phyloP scores from a whole-genome alignment of 345 rosid genomes.

The Eucalyptus urophylla region DNA sequence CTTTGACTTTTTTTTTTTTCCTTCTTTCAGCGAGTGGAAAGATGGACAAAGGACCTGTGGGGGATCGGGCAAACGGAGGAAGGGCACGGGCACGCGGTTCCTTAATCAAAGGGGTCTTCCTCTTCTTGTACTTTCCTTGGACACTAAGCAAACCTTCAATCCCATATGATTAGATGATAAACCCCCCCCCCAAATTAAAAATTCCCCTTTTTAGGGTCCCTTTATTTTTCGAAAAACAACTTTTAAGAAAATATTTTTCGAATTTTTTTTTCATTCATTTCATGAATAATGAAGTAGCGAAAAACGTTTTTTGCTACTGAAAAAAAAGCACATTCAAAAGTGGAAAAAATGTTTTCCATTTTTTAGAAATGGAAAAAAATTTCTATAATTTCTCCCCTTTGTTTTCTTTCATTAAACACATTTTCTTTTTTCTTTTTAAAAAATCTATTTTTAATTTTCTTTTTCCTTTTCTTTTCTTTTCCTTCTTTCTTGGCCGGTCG shows the following conservation, averaged over 20 bases:
- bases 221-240: accelerated
- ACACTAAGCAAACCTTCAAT: background rate
- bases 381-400: too few relatives aligned
- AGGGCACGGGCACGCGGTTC: background rate
- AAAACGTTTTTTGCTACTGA: accelerated
- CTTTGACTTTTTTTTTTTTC: background rate
- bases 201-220: background rate
- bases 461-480: too few relatives aligned
- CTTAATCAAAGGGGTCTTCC: background rate
- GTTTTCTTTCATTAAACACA: too few relatives aligned
- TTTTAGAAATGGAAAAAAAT: too few relatives aligned
- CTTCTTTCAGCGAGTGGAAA: background rate
- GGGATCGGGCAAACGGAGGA: background rate
- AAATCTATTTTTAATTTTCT: too few relatives aligned
- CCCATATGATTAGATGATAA: background rate
- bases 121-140: background rate
- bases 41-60: background rate
- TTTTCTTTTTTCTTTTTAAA: too few relatives aligned
- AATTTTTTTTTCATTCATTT: too few relatives aligned
- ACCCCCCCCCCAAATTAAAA: background rate
- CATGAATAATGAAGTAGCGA: accelerated
- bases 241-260: accelerated
- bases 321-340: too few relatives aligned
- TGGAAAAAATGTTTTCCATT: too few relatives aligned
- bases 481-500: too few relatives aligned